Percentiles rank a stretch among this genome's conserved stretches.
phyloP scores from a whole-genome alignment of 1,139 yeast species.

The Kurtzmaniella quercitrusa region DNA sequence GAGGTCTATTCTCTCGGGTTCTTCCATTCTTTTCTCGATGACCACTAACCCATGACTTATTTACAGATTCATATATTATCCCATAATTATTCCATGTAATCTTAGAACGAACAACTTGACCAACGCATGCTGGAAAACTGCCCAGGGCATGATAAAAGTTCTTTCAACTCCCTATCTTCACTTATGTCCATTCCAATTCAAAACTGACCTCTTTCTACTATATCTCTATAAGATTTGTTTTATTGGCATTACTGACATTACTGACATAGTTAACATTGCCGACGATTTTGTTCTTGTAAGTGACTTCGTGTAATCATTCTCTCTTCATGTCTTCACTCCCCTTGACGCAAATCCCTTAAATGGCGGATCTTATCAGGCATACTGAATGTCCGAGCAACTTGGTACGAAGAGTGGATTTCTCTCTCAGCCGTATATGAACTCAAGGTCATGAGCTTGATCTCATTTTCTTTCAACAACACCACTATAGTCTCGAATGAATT shows the following conservation, averaged over 20 bases:
- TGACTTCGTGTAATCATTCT: too few species aligned
- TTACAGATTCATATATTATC: too few species aligned
- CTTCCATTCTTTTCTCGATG: slow-evolving; percentile 34
- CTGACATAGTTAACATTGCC: too few species aligned
- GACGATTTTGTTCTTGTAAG: too few species aligned
- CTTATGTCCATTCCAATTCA: too few species aligned
- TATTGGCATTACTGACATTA: too few species aligned
- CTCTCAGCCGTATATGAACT: slow-evolving; percentile 5
- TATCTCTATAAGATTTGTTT: too few species aligned
- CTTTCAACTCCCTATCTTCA: too few species aligned
- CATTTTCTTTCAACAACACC: slow-evolving; percentile 9
- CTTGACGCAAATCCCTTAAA: slow-evolving; percentile 3
- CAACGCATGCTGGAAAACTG: too few species aligned
- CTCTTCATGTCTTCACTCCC: not conserved
- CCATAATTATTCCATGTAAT: not conserved
- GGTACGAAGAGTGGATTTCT: slow-evolving; percentile 2
- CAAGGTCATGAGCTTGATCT: slow-evolving; percentile 4
- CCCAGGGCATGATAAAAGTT: too few species aligned
- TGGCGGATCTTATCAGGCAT: slow-evolving; percentile 8
- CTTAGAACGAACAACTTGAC: too few species aligned
- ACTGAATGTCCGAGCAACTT: slow-evolving; percentile 8
- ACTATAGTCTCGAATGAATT: slow-evolving; percentile 23
- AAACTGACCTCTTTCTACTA: too few species aligned
- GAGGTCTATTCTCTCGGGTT: slow-evolving; percentile 43
- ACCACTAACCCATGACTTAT: not conserved